phyloP scores from a whole-genome alignment of 169 alveolate genomes.

The Plasmodium knowlesi region DNA sequence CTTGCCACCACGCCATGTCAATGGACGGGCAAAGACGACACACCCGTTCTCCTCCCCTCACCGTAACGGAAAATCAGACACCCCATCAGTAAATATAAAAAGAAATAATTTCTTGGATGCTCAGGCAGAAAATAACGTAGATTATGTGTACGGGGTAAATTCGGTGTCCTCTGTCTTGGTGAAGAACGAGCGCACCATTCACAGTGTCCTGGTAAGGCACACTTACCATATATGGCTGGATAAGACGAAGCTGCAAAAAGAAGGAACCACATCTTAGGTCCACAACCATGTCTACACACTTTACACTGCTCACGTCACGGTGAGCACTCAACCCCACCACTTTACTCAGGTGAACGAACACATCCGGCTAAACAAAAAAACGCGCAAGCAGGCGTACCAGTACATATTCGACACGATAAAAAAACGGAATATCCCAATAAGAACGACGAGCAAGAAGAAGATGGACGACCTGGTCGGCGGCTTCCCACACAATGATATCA shows the following conservation, averaged over 20 bases:
- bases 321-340: not conserved
- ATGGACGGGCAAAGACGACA: not conserved
- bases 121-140: constrained; percentile 13
- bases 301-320: not conserved
- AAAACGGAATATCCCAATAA: constrained; percentile 6
- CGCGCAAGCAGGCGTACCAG: constrained; percentile 17
- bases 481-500: constrained; percentile 50
- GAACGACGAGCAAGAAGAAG: not conserved
- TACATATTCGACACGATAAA: constrained; percentile 28
- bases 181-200: constrained; percentile 34
- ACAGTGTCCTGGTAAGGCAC: constrained; percentile 18
- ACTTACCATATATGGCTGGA: not conserved
- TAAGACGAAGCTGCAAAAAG: not conserved
- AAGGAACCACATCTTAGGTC: not conserved
- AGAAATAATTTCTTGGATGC: constrained; percentile 23
- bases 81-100: constrained; percentile 15
- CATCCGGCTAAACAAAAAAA: constrained; percentile 10
- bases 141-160: constrained; percentile 57
- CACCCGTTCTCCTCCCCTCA: not conserved
- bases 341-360: constrained; percentile 14
- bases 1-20: not conserved
- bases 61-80: not conserved
- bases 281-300: not conserved
- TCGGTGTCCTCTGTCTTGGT: constrained; percentile 38
- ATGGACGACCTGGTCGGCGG: constrained; percentile 58